These are phyloP conservation scores for Fusarium solani-melongenae DNA, from an alignment of 2,329 filamentous ascomycete species.

Conservation along the genomic window DNA sequence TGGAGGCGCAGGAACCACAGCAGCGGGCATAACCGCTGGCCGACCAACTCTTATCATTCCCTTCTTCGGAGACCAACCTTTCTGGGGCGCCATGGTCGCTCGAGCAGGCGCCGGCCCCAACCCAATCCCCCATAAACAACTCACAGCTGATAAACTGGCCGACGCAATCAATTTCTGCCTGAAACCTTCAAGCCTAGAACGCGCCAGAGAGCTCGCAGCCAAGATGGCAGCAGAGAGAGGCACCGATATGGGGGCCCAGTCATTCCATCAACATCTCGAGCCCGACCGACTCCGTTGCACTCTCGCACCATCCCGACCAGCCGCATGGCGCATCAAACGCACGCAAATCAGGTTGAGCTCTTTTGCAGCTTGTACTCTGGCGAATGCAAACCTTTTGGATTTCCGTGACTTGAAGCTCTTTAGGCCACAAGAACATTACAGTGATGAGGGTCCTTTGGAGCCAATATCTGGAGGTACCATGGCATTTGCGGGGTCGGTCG, in stretches of 20 bases:
- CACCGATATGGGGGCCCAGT: conserved; percentile 70
- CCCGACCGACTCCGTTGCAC: conserved; percentile 75
- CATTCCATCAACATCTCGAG: conserved; percentile 76
- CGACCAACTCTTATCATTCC: conserved; percentile 86
- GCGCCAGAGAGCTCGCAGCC: conserved; percentile 67
- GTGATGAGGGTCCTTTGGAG: conserved; percentile 45
- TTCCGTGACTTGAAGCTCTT: conserved; percentile 80
- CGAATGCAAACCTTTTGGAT: conserved; percentile 71
- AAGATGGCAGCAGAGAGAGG: conserved; percentile 76
- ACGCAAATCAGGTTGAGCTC: conserved; percentile 76
- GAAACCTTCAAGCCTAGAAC: conserved; percentile 66
- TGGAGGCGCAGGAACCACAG: conserved; percentile 88
- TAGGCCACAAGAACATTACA: background rate
- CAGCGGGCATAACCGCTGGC: conserved; percentile 83
- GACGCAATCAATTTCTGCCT: conserved; percentile 71
- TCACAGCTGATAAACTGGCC: conserved; percentile 74
- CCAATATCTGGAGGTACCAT: background rate
- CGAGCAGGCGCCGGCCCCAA: conserved; percentile 77
- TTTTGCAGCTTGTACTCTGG: conserved; percentile 76
- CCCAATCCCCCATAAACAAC: conserved; percentile 74
- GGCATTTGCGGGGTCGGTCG: background rate
- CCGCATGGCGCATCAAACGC: conserved; percentile 79
- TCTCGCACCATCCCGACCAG: conserved; percentile 73
- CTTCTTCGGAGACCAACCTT: conserved; percentile 88
- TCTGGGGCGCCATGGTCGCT: conserved; percentile 83